Conservation (phyloP, 2,329 filamentous ascomycete species). For the Alternaria gaisen region DNA sequence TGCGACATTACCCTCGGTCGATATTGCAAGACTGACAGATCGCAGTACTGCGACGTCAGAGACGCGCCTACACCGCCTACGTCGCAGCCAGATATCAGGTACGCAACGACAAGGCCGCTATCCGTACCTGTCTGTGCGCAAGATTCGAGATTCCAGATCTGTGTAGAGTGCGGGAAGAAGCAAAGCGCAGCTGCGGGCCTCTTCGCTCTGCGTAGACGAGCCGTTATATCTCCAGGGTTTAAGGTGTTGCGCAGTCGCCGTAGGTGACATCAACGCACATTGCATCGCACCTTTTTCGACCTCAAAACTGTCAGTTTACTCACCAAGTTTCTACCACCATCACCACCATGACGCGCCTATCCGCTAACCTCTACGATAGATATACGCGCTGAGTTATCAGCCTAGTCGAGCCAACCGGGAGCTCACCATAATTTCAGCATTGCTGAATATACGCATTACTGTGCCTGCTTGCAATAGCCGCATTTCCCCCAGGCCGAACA, state of each 20-base stretch:
- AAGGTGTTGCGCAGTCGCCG: constrained; percentile 45
- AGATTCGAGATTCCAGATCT: constrained; percentile 43
- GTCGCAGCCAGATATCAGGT: constrained; percentile 42
- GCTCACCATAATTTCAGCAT: constrained; percentile 33
- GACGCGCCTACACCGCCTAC: constrained; percentile 40
- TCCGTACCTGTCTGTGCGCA: constrained; percentile 46
- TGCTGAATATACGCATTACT: constrained; percentile 43
- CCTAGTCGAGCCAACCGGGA: constrained; percentile 25
- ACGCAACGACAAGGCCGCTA: constrained; percentile 30
- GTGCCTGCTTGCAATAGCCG: constrained; percentile 28
- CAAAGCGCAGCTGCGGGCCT: constrained; percentile 45
- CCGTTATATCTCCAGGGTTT: constrained; percentile 42
- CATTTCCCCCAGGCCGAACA: constrained; percentile 26
- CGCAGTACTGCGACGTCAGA: constrained; percentile 37
- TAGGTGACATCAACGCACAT: constrained; percentile 32
- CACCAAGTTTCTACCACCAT: constrained; percentile 12
- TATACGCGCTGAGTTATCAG: constrained; percentile 19
- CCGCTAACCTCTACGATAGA: constrained; percentile 32
- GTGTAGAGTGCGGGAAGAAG: constrained; percentile 50
- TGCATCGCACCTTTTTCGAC: constrained; percentile 19
- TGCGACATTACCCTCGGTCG: constrained; percentile 39
- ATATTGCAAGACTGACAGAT: constrained; percentile 46
- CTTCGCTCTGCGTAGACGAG: constrained; percentile 37
- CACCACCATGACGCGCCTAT: constrained; percentile 13
- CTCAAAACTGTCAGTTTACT: constrained; percentile 21